These are phyloP conservation scores for Pythium plurisporium DNA, from an alignment of 352 stramenopile species.

Conservation along the genomic window DNA sequence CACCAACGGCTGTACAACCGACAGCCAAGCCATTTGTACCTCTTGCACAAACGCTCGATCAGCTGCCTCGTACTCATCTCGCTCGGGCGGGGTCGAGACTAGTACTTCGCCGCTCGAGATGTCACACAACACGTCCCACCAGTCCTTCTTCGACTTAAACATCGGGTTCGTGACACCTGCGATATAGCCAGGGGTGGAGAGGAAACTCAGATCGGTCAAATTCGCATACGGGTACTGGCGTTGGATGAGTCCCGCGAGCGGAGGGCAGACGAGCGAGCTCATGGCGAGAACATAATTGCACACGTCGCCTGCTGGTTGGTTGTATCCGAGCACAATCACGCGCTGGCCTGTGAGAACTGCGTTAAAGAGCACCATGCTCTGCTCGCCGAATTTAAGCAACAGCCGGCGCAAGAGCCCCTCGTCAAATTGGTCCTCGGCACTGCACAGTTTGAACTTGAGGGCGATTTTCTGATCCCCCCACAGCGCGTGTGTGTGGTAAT, in stretches of 20 bases:
- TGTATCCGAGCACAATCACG: slow-evolving; percentile 82
- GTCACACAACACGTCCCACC: slow-evolving; percentile 90
- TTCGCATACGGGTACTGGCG: slow-evolving; percentile 87
- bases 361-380: slow-evolving; percentile 86
- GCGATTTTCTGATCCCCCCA: slow-evolving; percentile 66
- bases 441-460: slow-evolving; percentile 78
- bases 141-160: slow-evolving; percentile 89
- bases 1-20: background rate
- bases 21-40: slow-evolving; percentile 23
- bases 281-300: slow-evolving; percentile 86
- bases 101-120: slow-evolving; percentile 79
- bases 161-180: slow-evolving; percentile 90
- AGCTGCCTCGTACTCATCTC: slow-evolving; percentile 65
- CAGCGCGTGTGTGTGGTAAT: slow-evolving; percentile 45
- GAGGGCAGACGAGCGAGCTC: slow-evolving; percentile 78
- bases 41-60: slow-evolving; percentile 76
- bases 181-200: slow-evolving; percentile 82
- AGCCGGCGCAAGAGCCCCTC: slow-evolving; percentile 65
- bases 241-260: slow-evolving; percentile 71
- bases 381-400: slow-evolving; percentile 75
- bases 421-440: slow-evolving; percentile 81
- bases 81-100: slow-evolving; percentile 49
- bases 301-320: slow-evolving; percentile 72
- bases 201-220: slow-evolving; percentile 84
- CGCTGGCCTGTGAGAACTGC: slow-evolving; percentile 73